Evolutionary conservation across 2,329 filamentous ascomycete genomes (phyloP), one percentile per base, ranked within the genome.

Genomic region (Diatrype stigma): DNA sequence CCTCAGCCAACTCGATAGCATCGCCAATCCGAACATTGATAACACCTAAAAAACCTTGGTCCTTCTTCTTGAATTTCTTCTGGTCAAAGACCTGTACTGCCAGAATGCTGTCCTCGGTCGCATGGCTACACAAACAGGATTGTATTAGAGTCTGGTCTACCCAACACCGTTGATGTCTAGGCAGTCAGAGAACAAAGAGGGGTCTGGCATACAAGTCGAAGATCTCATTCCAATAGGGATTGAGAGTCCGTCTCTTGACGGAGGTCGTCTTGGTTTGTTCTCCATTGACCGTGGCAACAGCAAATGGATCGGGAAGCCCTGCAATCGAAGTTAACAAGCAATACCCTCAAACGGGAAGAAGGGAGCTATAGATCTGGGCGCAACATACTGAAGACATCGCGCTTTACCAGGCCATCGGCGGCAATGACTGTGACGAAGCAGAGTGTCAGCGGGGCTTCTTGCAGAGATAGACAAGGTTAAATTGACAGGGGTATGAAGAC

Each of bases 51-150:
- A 99, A 99, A 8, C 94, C 94, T 70, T 99, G 94, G 63, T 99
- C 94, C 90, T 97, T 99, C 84, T 99, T 99, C 80, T 99, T 99
- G 77, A 99, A 99, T 76, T 99, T 99, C 78, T 96, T 96, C 74
- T 99, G 94, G 72, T 99, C 94, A 68, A 99, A 99, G 50, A 99
- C 96, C 69, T 99, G 94, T 45, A 99, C 92, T 7, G 94, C 94
- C 45, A 99, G 80, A 65, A 99, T 96, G 70, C 92, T 96, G 65
- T 96, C 93, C 69, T 99, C 94, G 55, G 87, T 94, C 54, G 90
- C 93, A 68, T 82, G 83, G 77, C 94, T 97, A 68, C 52, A 62
- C 34, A 21, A 48, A 45, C 40, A 51, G 61, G 57, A 58, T 62
- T 60, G 58, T 53, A 46, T 49, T 44, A 44, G 40, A 26, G 40